Base-by-base conservation (phyloP, 208 protist genomes). In the Acanthamoeba culbertsoni region DNA sequence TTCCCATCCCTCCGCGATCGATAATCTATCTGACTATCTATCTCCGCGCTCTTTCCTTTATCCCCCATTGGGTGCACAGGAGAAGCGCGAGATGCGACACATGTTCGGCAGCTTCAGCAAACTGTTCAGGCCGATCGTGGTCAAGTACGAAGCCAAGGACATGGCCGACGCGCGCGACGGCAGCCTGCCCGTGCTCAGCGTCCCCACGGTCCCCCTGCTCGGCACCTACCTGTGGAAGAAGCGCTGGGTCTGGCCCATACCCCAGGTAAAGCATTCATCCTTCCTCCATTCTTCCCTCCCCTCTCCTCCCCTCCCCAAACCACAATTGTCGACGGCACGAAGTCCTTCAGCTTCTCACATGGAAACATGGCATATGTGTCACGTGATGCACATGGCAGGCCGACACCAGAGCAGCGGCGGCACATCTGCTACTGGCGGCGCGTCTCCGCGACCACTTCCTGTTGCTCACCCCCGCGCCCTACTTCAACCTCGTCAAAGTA, bases 41-140 rank as follows among this genome's bases (percentile, higher is more conserved):
- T 14, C 31, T 2, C 10, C n/a, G 48, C 48, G 18, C 18, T 55
- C 18, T 55, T 55, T 55, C 18, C 48, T 23, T 55, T 18, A 55
- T 55, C 48, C 31, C 28, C 31, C 20, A 68, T 68, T 28, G 20
- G 48, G 31, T 75, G 63, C 1, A 0, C 71, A 79, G 71, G 71
- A 79, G 18, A 79, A 79, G 71, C 33, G 71, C n/a, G 65, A 89
- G 35, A 23, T 12, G 12, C 82, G 82, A 20, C 59, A 20, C n/a
- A n/a, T n/a, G 40, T 92, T 92, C n/a, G 55, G 42, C n/a, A 53
- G 55, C 37, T 92, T 48, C 62, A 59, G 62, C 43, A 92, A 92
- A 62, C 88, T 92, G n/a, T 92, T 92, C 31, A 55, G 88, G n/a
- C 88, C 88, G n/a, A 77, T 92, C 35, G 43, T 92, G 12, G 51